phyloP scores from a whole-genome alignment of 2,329 filamentous ascomycete species.

The Fusarium stilboides region DNA sequence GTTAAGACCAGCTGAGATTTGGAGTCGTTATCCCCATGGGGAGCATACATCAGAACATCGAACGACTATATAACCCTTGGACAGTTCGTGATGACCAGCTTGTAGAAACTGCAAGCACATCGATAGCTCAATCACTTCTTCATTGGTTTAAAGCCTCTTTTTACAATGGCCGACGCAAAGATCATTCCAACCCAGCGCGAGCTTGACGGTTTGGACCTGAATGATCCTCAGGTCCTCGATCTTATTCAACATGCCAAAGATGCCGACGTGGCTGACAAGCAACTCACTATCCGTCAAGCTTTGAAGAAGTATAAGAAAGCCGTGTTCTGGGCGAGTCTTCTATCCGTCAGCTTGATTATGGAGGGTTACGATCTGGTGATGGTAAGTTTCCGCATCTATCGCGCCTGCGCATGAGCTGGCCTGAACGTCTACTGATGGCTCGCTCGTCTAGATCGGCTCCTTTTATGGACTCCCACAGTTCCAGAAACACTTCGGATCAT shows the following conservation, averaged over 20 bases:
- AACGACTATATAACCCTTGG: too few species aligned
- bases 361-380: constrained; percentile 55
- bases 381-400: constrained; percentile 39
- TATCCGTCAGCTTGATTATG: constrained; percentile 1
- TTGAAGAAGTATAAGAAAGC: constrained; percentile 1
- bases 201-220: constrained; percentile 29
- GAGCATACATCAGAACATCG: too few species aligned
- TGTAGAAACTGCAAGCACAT: constrained; percentile 5
- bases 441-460: constrained; percentile 17
- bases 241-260: constrained; percentile 37
- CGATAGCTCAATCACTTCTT: background rate
- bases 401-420: too few species aligned
- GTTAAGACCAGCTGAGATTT: too few species aligned
- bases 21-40: too few species aligned
- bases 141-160: background rate
- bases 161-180: constrained; percentile 20
- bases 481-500: constrained; percentile 27
- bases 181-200: constrained; percentile 33
- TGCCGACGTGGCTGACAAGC: constrained; percentile 34
- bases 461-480: constrained; percentile 39
- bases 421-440: background rate
- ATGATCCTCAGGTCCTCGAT: constrained; percentile 16
- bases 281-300: constrained; percentile 37
- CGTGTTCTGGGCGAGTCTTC: background rate
- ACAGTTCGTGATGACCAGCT: too few species aligned